Evolutionary conservation across 192 early-diverging fungal species (phyloP).

Genomic region (Allomyces arbusculus): DNA sequence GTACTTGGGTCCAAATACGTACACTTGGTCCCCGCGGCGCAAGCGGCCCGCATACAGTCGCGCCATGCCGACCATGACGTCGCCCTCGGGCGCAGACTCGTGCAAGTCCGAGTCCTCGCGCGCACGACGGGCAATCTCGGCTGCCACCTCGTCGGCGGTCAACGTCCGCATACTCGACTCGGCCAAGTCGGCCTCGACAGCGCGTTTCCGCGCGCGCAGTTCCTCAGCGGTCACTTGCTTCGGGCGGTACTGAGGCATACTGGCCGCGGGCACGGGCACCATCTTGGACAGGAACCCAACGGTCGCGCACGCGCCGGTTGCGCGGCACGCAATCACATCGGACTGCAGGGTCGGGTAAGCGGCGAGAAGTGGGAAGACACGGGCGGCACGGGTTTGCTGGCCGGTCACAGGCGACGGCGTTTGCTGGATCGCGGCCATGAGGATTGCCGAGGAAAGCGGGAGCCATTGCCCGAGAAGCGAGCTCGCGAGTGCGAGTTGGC

Average conservation of each 20-base stretch:
- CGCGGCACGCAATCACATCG: constrained; percentile 56
- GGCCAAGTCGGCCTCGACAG: constrained; percentile 19
- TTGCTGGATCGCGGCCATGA: constrained; percentile 69
- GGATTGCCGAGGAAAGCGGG: constrained; percentile 68
- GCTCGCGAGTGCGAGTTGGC: constrained; percentile 33
- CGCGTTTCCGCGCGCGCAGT: constrained; percentile 42
- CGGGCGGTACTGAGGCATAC: constrained; percentile 52
- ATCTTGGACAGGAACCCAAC: constrained; percentile 89
- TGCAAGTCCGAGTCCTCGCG: constrained; percentile 2
- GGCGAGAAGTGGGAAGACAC: constrained; percentile 39
- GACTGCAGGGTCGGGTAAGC: constrained; percentile 22
- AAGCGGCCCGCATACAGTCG: constrained; percentile 83
- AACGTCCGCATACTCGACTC: constrained; percentile 9
- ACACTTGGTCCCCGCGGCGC: constrained; percentile 60
- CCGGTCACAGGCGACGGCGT: constrained; percentile 69
- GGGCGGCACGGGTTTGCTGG: constrained; percentile 56
- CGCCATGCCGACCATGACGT: constrained; percentile 74
- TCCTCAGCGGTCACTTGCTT: constrained; percentile 66
- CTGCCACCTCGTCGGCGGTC: neutral
- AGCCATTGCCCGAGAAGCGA: constrained; percentile 83
- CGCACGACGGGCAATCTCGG: constrained; percentile 6
- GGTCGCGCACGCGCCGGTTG: constrained; percentile 31
- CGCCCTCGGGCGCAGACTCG: constrained; percentile 16
- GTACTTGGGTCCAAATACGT: constrained; percentile 88
- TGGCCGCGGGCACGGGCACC: constrained; percentile 56